These are phyloP conservation scores for Metarhizium sp. DNA, from an alignment of 2,329 filamentous ascomycete genomes.

Conservation along the genomic window DNA sequence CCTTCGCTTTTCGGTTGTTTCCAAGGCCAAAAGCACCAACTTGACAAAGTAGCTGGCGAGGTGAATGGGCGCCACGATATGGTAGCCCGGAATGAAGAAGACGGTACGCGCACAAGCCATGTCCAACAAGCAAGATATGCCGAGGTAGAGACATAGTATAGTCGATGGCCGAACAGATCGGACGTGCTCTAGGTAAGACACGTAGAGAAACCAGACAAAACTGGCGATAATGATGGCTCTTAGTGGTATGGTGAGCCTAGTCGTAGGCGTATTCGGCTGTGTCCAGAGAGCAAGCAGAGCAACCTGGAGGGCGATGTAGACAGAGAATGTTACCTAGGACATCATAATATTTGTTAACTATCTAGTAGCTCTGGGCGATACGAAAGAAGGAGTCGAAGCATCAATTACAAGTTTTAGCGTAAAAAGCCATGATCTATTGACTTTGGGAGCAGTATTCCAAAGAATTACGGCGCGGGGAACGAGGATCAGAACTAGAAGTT, in stretches of 20 bases:
- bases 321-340: neutral
- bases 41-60: conserved; percentile 18
- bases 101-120: conserved; percentile 20
- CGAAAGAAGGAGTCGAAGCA: neutral
- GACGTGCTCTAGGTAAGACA: conserved; percentile 23
- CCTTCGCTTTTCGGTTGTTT: neutral
- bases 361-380: neutral
- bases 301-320: conserved; percentile 9
- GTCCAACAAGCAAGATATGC: conserved; percentile 22
- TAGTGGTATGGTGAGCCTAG: conserved; percentile 10
- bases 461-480: conserved; percentile 4
- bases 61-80: conserved; percentile 14
- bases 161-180: conserved; percentile 24
- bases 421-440: conserved; percentile 8
- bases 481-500: conserved; percentile 5
- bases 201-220: conserved; percentile 7
- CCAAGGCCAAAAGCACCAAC: conserved; percentile 14
- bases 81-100: conserved; percentile 17
- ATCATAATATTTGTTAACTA: neutral
- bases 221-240: conserved; percentile 9
- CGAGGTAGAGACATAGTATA: conserved; percentile 18
- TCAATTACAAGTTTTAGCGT: conserved; percentile 8
- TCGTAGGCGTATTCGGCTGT: conserved; percentile 6
- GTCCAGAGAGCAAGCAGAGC: conserved; percentile 12
- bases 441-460: conserved; percentile 4